A percentile compares a stretch with the other conserved stretches of the same genome.
These are phyloP conservation scores for Ogataea siamensis DNA, from an alignment of 805 yeast species.

Conservation along the genomic window DNA sequence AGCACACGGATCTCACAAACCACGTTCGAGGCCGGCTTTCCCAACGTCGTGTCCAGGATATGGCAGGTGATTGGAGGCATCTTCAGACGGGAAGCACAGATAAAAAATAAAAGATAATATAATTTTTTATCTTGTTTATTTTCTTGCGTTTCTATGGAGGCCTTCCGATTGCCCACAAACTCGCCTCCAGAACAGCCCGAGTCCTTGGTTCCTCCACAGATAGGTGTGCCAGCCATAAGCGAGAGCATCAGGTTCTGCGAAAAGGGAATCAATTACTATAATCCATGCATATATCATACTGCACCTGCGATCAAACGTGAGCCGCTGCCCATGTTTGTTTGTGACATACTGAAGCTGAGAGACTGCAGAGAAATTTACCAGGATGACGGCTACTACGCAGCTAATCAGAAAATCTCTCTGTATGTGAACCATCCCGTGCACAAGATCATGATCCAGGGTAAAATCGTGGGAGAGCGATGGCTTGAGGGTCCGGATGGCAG, in stretches of 20 bases:
- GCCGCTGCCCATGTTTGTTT: constrained; percentile 32
- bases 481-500: constrained; percentile 14
- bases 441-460: constrained; percentile 37
- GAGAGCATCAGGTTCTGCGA: constrained; percentile 25
- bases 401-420: constrained; percentile 28
- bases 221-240: too few relatives aligned
- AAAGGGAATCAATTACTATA: constrained; percentile 33
- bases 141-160: too few relatives aligned
- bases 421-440: constrained; percentile 44
- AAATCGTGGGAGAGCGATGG: constrained; percentile 33
- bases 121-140: background rate
- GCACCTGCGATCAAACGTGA: constrained; percentile 29
- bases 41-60: constrained; percentile 77
- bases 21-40: constrained; percentile 81
- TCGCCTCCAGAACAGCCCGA: background rate
- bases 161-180: background rate
- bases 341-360: constrained; percentile 29
- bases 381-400: constrained; percentile 21
- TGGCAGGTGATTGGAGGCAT: constrained; percentile 79
- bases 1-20: constrained; percentile 56
- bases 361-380: constrained; percentile 29
- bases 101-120: background rate
- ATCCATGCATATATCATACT: constrained; percentile 35
- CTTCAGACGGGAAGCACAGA: background rate
- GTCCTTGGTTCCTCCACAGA: too few relatives aligned